Base-by-base conservation (phyloP, 2,329 filamentous ascomycete species). In the Talaromyces rugulosus region DNA sequence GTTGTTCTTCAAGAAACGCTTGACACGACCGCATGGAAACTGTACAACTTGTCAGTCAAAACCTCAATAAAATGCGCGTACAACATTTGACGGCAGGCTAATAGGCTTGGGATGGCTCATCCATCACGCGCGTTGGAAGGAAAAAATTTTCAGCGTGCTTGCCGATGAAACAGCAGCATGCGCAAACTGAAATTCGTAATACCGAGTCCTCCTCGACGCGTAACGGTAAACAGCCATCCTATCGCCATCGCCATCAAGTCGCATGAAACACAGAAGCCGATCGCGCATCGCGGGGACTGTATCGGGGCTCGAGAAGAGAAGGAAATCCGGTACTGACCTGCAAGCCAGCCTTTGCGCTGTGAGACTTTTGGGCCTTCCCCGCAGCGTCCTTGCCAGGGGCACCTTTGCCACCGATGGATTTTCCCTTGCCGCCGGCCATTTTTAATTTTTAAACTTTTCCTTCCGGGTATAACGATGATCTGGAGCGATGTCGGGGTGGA, bases 21-120 rank as follows among this genome's bases (percentile, higher is more conserved):
- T 99, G 81, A 99, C 95, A 89, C 95, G 95, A 81, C 95, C 95
- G 78, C 95, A 99, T 65, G 95, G 95, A 79, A 99, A 99, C 95
- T 99, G 76, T 63, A 52, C 18, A 40, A 53, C 50, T 31, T 6
- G 50, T 53, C 30, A 53, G 50, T 12, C 28, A n/a, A 31, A 27
- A 16, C 28, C 7, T 31, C 30, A 30, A 53, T 16, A 53, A 30
- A n/a, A 31, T 53, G 50, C 50, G 27, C 27, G 9, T n/a, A 30
- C 12, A 12, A 53, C 16, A 12, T 30, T 30, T 31, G 50, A 53
- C 18, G 18, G 30, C 50, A n/a, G 36, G 14, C 36, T 40, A 14
- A 31, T 53, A 9, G 28, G 16, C n/a, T 16, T 31, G 3, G 12
- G 8, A 18, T 9, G 36, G 18, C 27, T 34, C 14, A 8, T 42